These are phyloP conservation scores for Candida sp. DNA, from an alignment of 1,139 yeast genomes.

Conservation along the genomic window DNA sequence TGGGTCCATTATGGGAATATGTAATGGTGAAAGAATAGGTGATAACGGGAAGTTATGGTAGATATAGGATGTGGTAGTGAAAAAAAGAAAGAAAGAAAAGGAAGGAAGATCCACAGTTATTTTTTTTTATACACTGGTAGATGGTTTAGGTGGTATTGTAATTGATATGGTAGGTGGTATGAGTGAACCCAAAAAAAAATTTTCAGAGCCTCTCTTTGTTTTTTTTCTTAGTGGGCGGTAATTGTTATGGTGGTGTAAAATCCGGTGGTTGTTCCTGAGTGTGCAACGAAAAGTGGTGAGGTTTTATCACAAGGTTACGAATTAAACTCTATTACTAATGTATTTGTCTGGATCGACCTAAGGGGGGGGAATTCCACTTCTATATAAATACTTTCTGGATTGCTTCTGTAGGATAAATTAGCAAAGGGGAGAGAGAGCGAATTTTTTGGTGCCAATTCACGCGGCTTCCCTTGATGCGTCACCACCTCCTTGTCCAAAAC, in stretches of 20 bases:
- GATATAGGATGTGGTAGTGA: background rate
- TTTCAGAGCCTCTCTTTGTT: background rate
- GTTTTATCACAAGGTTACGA: background rate
- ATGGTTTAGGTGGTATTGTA: background rate
- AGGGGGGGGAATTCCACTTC: background rate
- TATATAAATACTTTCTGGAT: background rate
- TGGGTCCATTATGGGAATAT: constrained; percentile 63
- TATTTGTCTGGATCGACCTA: background rate
- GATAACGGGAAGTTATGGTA: too few species aligned
- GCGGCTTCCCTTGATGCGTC: too few species aligned
- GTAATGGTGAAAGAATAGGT: too few species aligned
- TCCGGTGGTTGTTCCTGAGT: background rate
- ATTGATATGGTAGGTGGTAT: background rate
- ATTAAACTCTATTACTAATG: background rate
- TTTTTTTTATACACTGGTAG: too few species aligned
- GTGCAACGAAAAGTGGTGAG: background rate
- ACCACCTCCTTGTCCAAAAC: too few species aligned
- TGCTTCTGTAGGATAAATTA: too few species aligned
- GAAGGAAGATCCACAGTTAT: background rate
- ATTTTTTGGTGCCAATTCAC: too few species aligned
- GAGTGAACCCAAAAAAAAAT: background rate
- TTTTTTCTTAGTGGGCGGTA: background rate
- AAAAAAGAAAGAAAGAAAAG: background rate
- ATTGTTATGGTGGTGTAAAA: background rate
- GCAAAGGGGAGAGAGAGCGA: too few species aligned